Percentiles rank a stretch among this genome's conserved stretches.
Conservation (phyloP, 768 basidiomycete genomes). For the Ramaria rubella region DNA sequence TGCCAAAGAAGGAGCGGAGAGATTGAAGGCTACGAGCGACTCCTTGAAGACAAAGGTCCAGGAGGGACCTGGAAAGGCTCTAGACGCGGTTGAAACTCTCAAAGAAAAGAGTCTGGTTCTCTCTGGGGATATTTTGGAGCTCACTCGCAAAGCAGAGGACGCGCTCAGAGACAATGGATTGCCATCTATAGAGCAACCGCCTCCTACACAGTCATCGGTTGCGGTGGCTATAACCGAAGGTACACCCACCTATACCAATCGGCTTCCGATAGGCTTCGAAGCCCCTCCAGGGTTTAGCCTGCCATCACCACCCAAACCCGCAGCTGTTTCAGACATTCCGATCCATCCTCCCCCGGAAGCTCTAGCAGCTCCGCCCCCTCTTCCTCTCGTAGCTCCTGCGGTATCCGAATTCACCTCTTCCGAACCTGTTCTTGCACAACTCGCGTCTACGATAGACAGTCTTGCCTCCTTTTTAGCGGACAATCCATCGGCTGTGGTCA, state of each 20-base stretch:
- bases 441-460: slow-evolving; percentile 88
- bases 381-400: slow-evolving; percentile 78
- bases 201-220: too few species aligned
- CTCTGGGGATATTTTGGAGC: slow-evolving; percentile 58
- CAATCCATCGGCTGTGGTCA: slow-evolving; percentile 52
- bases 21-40: not conserved
- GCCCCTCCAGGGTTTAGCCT: slow-evolving; percentile 83
- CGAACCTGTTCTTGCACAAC: slow-evolving; percentile 90
- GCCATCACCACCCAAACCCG: slow-evolving; percentile 46
- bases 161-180: slow-evolving; percentile 35
- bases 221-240: slow-evolving; percentile 13
- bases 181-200: slow-evolving; percentile 3
- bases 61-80: not conserved
- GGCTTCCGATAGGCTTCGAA: slow-evolving; percentile 90
- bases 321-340: slow-evolving; percentile 20
- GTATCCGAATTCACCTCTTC: slow-evolving; percentile 64
- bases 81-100: not conserved
- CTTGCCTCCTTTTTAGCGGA: slow-evolving; percentile 78
- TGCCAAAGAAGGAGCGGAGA: not conserved
- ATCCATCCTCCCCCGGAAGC: slow-evolving; percentile 28
- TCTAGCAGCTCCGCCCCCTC: slow-evolving; percentile 27
- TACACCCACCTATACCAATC: slow-evolving; percentile 54
- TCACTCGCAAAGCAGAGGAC: slow-evolving; percentile 66
- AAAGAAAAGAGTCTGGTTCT: slow-evolving; percentile 23
- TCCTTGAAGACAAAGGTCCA: not conserved